A percentile compares a stretch with the other conserved stretches of the same genome.
Evolutionary conservation across 2,329 filamentous ascomycete genomes (phyloP).

Genomic region (Stylonectria norvegica): DNA sequence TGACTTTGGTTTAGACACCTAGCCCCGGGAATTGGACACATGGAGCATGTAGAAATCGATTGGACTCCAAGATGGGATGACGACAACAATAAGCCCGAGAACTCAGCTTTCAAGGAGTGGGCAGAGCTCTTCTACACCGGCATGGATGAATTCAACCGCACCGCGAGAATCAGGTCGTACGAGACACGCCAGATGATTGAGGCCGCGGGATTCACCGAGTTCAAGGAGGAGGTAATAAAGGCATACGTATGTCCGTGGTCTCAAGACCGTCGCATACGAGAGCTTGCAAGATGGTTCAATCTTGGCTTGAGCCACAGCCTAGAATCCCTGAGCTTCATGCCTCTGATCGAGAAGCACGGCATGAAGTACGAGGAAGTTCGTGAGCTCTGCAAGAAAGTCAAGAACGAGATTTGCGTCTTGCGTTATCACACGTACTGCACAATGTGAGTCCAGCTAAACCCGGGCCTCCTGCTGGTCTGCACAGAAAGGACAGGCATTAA

Average conservation of each 20-base stretch:
- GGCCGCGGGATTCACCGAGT: constrained; percentile 73
- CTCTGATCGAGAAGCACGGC: constrained; percentile 56
- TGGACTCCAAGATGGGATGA: constrained; percentile 72
- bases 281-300: constrained; percentile 81
- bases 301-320: constrained; percentile 70
- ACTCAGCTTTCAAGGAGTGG: constrained; percentile 65
- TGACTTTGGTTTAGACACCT: constrained; percentile 57
- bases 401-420: constrained; percentile 65
- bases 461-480: neutral
- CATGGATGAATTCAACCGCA: constrained; percentile 61
- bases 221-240: constrained; percentile 65
- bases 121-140: constrained; percentile 64
- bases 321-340: constrained; percentile 68
- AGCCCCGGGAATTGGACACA: constrained; percentile 67
- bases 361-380: constrained; percentile 57
- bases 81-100: constrained; percentile 55
- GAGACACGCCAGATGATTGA: constrained; percentile 59
- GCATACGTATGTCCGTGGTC: constrained; percentile 75
- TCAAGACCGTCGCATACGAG: constrained; percentile 58
- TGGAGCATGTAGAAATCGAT: constrained; percentile 91
- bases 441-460: constrained; percentile 58
- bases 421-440: constrained; percentile 70
- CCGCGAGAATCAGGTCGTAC: constrained; percentile 55
- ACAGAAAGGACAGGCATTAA: neutral
- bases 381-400: constrained; percentile 59